Evolutionary conservation across 2,329 filamentous ascomycete genomes (phyloP), one percentile per base, ranked within the genome.

Genomic region (Gnomoniopsis sp.): DNA sequence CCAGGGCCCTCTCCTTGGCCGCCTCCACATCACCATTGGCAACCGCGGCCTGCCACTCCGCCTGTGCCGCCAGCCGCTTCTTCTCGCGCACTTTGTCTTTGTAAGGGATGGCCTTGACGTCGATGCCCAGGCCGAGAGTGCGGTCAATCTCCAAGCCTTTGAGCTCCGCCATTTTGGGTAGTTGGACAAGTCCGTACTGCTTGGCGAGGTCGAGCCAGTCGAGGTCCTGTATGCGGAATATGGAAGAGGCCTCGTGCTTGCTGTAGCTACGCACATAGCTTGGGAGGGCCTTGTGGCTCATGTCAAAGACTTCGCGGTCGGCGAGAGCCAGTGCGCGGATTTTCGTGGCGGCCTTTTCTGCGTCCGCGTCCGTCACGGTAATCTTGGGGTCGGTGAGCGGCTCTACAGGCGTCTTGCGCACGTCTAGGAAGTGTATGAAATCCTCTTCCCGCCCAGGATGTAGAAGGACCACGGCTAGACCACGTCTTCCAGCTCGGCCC

Each of bases 91-190:
- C 75, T 69, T 88, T 89, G 66, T 93, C 89, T 67, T 86, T 86
- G 74, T 91, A 93, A 0, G 83, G 76, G 66, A 86, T 91, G 2
- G 73, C 77, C 47, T 87, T 80, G 81, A 89, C 87, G 70, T 91
- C 84, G 12, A 91, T 75, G 1, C 81, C 80, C 2, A 88, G 72
- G 2, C 85, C 85, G 1, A 89, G 75, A 22, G 76, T 81, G 62
- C 82, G 81, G 69, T 91, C 88, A 4, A 88, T 88, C 14, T 85
- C 81, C 6, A 81, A 71, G 0, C 79, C 83, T 67, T 87, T 88
- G 55, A 91, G 76, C 72, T 99, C 95, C 0, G 95, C 93, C 95
- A 99, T 99, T 70, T 89, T 91, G 3, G 95, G 95, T 63, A 98
- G 80, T 53, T 87, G 87, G 2, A 97, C 79, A 1, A 99, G 79